phyloP scores from a whole-genome alignment of 1,284 basidiomycete species.

The Melampsora americana region DNA sequence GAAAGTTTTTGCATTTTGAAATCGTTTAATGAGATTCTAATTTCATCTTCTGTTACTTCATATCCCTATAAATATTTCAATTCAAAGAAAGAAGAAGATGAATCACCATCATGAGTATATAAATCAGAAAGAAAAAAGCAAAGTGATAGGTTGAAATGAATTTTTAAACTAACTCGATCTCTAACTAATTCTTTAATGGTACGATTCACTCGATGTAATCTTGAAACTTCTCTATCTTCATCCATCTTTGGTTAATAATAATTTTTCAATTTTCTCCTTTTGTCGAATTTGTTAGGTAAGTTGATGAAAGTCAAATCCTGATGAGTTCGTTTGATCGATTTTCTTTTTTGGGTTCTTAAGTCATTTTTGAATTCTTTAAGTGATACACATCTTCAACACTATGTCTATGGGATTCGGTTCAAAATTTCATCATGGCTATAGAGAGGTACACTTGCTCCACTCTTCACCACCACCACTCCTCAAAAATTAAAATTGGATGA shows the following conservation, averaged over 20 bases:
- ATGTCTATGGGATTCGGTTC: too few relatives aligned
- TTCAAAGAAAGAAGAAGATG: too few relatives aligned
- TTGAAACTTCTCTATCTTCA: conserved; percentile 58
- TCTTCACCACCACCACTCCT: too few relatives aligned
- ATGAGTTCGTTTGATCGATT: too few relatives aligned
- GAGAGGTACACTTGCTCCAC: too few relatives aligned
- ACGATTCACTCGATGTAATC: conserved; percentile 91
- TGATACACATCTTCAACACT: too few relatives aligned
- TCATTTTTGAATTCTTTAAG: too few relatives aligned
- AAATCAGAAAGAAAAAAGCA: too few relatives aligned
- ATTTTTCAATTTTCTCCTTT: background rate
- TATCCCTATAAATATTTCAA: conserved; percentile 65
- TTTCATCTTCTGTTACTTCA: conserved; percentile 83
- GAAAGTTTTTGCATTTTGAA: conserved; percentile 68
- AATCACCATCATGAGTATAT: conserved; percentile 4
- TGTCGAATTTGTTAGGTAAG: background rate
- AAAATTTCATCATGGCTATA: too few relatives aligned
- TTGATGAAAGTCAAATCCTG: background rate
- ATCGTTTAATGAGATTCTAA: conserved; percentile 72
- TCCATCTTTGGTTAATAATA: conserved; percentile 48
- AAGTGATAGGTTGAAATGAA: too few relatives aligned
- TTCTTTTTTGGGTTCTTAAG: too few relatives aligned
- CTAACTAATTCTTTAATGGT: conserved; percentile 95
- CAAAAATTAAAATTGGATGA: too few relatives aligned
- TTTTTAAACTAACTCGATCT: conserved; percentile 64